Percentiles rank a stretch among this genome's conserved stretches.
Evolutionary conservation across 345 rosid species (phyloP).

Genomic region (Citrus trifoliata): DNA sequence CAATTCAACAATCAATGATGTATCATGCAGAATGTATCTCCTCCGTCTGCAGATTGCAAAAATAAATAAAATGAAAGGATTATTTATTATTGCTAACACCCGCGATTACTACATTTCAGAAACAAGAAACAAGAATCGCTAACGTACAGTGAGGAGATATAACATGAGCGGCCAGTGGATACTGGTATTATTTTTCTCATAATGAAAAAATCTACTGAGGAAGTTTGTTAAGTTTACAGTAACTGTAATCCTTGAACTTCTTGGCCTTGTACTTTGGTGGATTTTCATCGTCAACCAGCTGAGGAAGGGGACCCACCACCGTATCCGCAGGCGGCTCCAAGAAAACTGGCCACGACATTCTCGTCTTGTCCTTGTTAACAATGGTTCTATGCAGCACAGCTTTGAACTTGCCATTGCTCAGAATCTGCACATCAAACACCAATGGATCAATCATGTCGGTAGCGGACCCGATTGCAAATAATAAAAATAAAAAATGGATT

Average conservation of each 20-base stretch:
- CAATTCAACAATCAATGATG: no score
- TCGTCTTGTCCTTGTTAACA: constrained; percentile 58
- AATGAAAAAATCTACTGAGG: constrained; percentile 34
- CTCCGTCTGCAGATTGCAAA: no score
- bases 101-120: no score
- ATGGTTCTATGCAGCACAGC: constrained; percentile 69
- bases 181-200: not conserved
- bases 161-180: no score
- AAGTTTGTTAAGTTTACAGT: constrained; percentile 80
- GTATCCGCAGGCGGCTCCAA: constrained; percentile 70
- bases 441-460: no score
- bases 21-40: no score
- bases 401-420: constrained; percentile 75
- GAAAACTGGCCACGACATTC: constrained; percentile 99
- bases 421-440: constrained; percentile 36
- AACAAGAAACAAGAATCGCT: no score
- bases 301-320: constrained; percentile 63
- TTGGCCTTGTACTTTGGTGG: constrained; percentile 60
- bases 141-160: no score
- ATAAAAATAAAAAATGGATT: no score
- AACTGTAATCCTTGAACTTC: constrained; percentile 62
- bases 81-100: no score
- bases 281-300: constrained; percentile 35
- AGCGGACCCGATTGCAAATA: no score
- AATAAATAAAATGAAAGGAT: no score